Percentiles rank a stretch among this genome's conserved stretches.
These are phyloP conservation scores for Venturia aucupariae DNA, from an alignment of 2,329 filamentous ascomycete genomes.

Conservation along the genomic window DNA sequence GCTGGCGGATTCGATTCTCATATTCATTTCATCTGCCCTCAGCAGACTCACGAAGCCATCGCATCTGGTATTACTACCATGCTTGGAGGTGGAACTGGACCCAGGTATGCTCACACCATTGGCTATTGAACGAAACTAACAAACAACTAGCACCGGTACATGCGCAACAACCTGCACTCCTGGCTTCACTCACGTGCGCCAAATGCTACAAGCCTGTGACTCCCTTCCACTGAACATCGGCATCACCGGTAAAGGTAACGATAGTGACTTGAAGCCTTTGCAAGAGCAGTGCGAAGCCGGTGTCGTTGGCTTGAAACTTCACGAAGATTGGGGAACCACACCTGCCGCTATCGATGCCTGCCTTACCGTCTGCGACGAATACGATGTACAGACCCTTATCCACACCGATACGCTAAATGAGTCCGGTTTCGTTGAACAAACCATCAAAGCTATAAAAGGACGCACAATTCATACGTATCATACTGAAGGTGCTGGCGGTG, in stretches of 20 bases:
- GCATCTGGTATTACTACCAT: conserved; percentile 83
- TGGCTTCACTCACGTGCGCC: conserved; percentile 67
- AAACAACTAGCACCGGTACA: conserved; percentile 58
- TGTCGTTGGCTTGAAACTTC: conserved; percentile 82
- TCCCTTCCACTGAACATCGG: conserved; percentile 75
- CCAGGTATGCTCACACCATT: conserved; percentile 47
- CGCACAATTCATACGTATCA: conserved; percentile 95
- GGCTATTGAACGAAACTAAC: conserved; percentile 9
- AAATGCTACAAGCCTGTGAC: conserved; percentile 87
- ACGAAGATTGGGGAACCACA: conserved; percentile 93
- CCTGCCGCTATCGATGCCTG: conserved; percentile 87
- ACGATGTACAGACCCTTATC: conserved; percentile 87
- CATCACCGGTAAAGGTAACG: conserved; percentile 90
- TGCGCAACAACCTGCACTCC: conserved; percentile 92
- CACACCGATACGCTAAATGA: conserved; percentile 96
- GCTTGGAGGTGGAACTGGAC: conserved; percentile 83
- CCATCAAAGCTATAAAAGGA: conserved; percentile 72
- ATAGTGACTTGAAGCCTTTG: conserved; percentile 60
- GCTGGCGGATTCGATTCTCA: conserved; percentile 85
- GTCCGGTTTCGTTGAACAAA: conserved; percentile 92
- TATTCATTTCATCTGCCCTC: conserved; percentile 91
- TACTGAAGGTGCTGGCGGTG: conserved; percentile 89
- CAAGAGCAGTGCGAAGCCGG: conserved; percentile 75
- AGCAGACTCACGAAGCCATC: conserved; percentile 77
- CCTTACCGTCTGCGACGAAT: conserved; percentile 74